Conservation (phyloP, 1,139 yeast genomes). For the Diutina neorugosa region DNA sequence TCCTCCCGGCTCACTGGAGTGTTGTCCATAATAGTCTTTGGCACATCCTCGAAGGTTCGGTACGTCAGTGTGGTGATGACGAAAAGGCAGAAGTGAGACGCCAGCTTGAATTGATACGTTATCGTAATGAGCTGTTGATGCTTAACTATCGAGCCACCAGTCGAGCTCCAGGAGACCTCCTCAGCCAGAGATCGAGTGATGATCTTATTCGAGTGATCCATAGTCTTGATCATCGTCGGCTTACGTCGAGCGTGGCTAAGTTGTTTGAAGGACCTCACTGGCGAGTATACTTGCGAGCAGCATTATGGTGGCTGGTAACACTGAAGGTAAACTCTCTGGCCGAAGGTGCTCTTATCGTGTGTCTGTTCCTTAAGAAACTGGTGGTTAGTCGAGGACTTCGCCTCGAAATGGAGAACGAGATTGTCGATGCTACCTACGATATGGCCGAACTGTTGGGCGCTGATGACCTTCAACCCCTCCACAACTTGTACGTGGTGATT, state of each 20-base stretch:
- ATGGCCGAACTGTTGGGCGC: conserved; percentile 13
- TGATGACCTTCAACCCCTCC: conserved; percentile 7
- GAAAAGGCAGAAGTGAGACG: conserved; percentile 28
- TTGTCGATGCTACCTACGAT: conserved; percentile 19
- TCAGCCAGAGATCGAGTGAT: conserved; percentile 19
- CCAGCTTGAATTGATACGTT: conserved; percentile 49
- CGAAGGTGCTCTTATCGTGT: conserved; percentile 24
- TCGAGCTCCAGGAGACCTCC: conserved; percentile 7
- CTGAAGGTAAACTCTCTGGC: conserved; percentile 12
- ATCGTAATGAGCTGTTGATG: conserved; percentile 63
- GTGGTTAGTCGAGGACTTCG: conserved; percentile 18
- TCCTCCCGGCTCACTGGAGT: conserved; percentile 70
- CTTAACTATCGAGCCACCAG: conserved; percentile 11
- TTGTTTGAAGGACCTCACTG: conserved; percentile 19
- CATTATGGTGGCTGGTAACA: conserved; percentile 33
- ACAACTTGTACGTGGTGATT: conserved; percentile 37
- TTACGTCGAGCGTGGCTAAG: conserved; percentile 20
- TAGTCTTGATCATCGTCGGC: conserved; percentile 20
- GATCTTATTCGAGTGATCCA: conserved; percentile 23
- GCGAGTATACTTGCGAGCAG: conserved; percentile 25
- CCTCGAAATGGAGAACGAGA: conserved; percentile 35
- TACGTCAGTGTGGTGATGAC: conserved; percentile 13
- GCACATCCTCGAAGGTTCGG: conserved; percentile 15
- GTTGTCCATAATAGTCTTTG: conserved; percentile 33
- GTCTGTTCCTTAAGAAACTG: conserved; percentile 25